Conservation (phyloP, 2,329 filamentous ascomycete species). For the Colletotrichum lupini region DNA sequence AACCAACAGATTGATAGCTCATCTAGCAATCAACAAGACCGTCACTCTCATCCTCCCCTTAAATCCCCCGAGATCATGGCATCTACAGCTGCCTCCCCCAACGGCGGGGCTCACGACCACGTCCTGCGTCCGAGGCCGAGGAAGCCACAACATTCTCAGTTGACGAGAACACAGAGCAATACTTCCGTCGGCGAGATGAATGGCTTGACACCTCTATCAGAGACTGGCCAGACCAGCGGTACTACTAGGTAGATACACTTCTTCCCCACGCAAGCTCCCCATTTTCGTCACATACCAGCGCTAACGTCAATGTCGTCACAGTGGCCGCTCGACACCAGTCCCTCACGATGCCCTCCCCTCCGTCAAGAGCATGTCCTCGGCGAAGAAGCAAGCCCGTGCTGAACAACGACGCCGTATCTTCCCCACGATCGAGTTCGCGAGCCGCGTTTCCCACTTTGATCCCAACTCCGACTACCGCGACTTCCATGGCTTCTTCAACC, state of each 20-base stretch:
- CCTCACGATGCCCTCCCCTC: conserved; percentile 94
- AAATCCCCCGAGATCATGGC: conserved; percentile 14
- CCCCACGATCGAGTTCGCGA: conserved; percentile 90
- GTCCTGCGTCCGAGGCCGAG: conserved; percentile 61
- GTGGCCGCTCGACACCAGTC: conserved; percentile 85
- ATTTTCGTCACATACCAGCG: neutral
- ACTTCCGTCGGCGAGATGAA: conserved; percentile 28
- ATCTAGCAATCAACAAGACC: neutral
- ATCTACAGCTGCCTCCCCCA: conserved; percentile 26
- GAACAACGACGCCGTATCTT: conserved; percentile 87
- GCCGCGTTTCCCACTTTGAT: conserved; percentile 95
- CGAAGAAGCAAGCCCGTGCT: conserved; percentile 84
- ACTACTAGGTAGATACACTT: conserved; percentile 26
- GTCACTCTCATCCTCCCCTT: neutral
- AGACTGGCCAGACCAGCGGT: conserved; percentile 32
- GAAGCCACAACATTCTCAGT: conserved; percentile 60
- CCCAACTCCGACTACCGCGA: conserved; percentile 91
- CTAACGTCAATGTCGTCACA: conserved; percentile 47
- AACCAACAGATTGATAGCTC: neutral
- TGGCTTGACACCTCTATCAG: conserved; percentile 21
- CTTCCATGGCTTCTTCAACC: conserved; percentile 96
- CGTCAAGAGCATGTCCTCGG: conserved; percentile 84
- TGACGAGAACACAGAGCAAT: conserved; percentile 33
- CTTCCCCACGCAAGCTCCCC: neutral
- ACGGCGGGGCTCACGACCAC: conserved; percentile 47